phyloP scores from a whole-genome alignment of 768 basidiomycete species.

The Hirschioporus abietinus region DNA sequence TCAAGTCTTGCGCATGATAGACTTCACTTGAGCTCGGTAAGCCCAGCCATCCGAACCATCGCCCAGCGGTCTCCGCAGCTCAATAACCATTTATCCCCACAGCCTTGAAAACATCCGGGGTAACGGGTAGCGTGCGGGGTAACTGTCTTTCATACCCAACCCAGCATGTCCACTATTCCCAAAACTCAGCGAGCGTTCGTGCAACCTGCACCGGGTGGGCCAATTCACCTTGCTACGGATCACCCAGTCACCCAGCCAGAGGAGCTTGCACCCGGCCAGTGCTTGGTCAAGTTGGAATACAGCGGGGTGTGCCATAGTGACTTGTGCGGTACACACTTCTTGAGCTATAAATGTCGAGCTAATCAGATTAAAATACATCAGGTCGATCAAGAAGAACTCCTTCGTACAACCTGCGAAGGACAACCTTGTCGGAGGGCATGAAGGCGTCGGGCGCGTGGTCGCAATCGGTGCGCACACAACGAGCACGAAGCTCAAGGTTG shows the following conservation, averaged over 20 bases:
- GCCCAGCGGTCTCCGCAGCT: not conserved
- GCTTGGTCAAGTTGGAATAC: slow-evolving; percentile 36
- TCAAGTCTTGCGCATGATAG: not conserved
- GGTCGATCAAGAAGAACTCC: not conserved
- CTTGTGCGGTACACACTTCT: slow-evolving; percentile 27
- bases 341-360: not conserved
- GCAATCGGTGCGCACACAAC: slow-evolving; percentile 34
- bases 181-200: slow-evolving; percentile 23
- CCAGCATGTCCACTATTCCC: slow-evolving; percentile 12
- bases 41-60: not conserved
- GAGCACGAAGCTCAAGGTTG: slow-evolving; percentile 27
- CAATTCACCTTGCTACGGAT: slow-evolving; percentile 7
- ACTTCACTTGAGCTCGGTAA: not conserved
- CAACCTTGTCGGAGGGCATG: slow-evolving; percentile 34
- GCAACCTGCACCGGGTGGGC: slow-evolving; percentile 12
- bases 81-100: not conserved
- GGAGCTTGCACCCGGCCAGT: slow-evolving; percentile 21
- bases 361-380: not conserved
- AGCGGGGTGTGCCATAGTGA: slow-evolving; percentile 42
- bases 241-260: slow-evolving; percentile 7
- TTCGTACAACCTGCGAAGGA: not conserved
- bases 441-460: slow-evolving; percentile 40
- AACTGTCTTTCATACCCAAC: not conserved
- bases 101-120: not conserved
- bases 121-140: not conserved